A percentile compares a stretch with the other conserved stretches of the same genome.
Evolutionary conservation across 2,329 filamentous ascomycete genomes (phyloP).

Genomic region (Dichotomopilus funicola): DNA sequence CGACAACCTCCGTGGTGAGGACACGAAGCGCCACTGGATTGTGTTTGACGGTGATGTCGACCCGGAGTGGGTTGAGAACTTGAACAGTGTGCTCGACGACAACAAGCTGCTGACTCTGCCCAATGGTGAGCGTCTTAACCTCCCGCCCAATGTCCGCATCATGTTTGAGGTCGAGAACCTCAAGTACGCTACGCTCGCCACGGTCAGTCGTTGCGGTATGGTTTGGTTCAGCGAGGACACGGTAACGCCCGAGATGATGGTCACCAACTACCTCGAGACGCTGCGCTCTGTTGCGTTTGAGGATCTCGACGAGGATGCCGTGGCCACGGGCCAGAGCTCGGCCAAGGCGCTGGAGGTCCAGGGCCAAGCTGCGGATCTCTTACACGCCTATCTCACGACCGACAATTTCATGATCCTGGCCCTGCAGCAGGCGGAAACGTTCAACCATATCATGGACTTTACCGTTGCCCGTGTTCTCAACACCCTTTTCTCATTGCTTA

Average conservation of each 20-base stretch:
- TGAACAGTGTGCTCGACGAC: slow-evolving; percentile 98
- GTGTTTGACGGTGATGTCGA: slow-evolving; percentile 99
- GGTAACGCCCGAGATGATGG: slow-evolving; percentile 87
- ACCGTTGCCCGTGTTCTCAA: slow-evolving; percentile 84
- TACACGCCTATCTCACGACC: slow-evolving; percentile 66
- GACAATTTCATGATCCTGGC: slow-evolving; percentile 77
- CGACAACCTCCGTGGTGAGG: slow-evolving; percentile 95
- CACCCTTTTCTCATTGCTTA: slow-evolving; percentile 90
- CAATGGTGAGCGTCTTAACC: slow-evolving; percentile 93
- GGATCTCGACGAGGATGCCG: slow-evolving; percentile 88
- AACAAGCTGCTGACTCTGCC: slow-evolving; percentile 96
- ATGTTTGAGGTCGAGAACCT: slow-evolving; percentile 99
- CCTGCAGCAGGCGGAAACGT: slow-evolving; percentile 66
- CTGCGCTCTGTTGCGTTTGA: slow-evolving; percentile 82
- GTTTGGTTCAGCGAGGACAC: slow-evolving; percentile 99
- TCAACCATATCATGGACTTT: slow-evolving; percentile 98
- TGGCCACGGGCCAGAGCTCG: slow-evolving; percentile 66
- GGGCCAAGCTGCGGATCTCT: slow-evolving; percentile 68
- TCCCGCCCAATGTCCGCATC: slow-evolving; percentile 92
- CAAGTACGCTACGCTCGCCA: slow-evolving; percentile 94
- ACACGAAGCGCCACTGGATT: slow-evolving; percentile 97
- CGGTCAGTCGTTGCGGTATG: slow-evolving; percentile 99
- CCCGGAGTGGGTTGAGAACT: slow-evolving; percentile 98
- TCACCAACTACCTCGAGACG: slow-evolving; percentile 80
- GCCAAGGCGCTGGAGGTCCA: slow-evolving; percentile 76